Base-by-base conservation (phyloP, 495 filamentous ascomycete genomes). In the Pyrenula aspistea region DNA sequence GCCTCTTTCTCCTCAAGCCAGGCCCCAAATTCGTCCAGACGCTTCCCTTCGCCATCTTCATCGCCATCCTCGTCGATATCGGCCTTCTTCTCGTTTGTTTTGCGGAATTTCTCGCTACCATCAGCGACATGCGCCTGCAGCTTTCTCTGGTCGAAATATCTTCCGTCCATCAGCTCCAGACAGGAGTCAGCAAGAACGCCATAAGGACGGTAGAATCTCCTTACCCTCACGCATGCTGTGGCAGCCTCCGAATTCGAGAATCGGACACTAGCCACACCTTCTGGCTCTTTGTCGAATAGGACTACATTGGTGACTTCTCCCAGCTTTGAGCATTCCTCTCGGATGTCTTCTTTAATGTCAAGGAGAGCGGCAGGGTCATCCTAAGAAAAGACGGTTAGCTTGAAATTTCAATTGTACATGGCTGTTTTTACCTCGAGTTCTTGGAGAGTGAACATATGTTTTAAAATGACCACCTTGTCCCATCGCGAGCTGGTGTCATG, bases 281-380 rank as follows among this genome's bases (percentile, higher is more conserved):
- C 89, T n/a, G 75, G 71, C 66, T 98, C 93, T 55, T 83, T 73
- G 66, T 98, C 93, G 64, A 85, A 98, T 24, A 98, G 78, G 2
- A 91, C 80, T 0, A 96, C 88, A 61, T 94, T 96, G 22, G 89
- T 94, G 2, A 99, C 88, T 22, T 85, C 74, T 12, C 93, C 94
- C 19, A 94, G 72, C 69, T 95, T 95, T 36, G 80, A 77, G 67
- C 88, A 94, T 68, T 95, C 91, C 25, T 93, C 88, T 23, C 87
- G 82, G 42, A 99, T 87, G 64, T 99, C 93, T 67, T 94, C 84
- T 63, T 93, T 93, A 68, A 97, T 95, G 58, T 97, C 93, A 4
- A 91, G 74, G 53, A 92, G 78, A 2, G 87, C 88, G 0, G 83
- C 80, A 1, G 88, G 84, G 66, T 99, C 92, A 56, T 92, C 86